Conservation (phyloP, 2,329 filamentous ascomycete species). For the Tolypocladium guangdongense region DNA sequence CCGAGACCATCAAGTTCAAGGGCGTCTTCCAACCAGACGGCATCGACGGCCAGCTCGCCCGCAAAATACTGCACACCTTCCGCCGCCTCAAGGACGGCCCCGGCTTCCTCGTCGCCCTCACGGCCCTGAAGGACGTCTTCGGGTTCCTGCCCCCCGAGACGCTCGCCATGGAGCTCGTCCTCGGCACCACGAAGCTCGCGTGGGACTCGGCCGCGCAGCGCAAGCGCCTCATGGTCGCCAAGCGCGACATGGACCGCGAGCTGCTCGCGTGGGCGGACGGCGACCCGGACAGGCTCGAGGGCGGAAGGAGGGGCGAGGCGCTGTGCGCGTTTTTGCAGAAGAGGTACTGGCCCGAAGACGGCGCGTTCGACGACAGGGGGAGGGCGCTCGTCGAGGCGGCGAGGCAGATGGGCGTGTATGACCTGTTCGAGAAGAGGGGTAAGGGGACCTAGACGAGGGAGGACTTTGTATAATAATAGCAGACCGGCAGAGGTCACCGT, state of each 20-base stretch:
- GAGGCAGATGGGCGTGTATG: constrained; percentile 32
- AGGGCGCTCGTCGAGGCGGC: constrained; percentile 21
- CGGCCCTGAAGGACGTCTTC: constrained; percentile 31
- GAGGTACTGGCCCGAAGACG: constrained; percentile 21
- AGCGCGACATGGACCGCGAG: constrained; percentile 29
- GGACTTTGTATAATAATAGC: background rate
- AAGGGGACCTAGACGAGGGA: background rate
- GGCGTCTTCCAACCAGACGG: constrained; percentile 31
- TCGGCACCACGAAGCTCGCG: constrained; percentile 32
- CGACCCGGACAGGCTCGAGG: constrained; percentile 24
- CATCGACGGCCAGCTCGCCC: constrained; percentile 35
- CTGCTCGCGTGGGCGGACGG: constrained; percentile 18
- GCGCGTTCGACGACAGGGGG: constrained; percentile 12
- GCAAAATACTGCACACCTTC: constrained; percentile 40
- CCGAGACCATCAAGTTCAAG: constrained; percentile 36
- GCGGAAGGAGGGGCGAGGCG: constrained; percentile 23
- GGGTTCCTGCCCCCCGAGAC: constrained; percentile 32
- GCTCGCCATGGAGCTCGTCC: constrained; percentile 34
- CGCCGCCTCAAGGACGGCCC: constrained; percentile 32
- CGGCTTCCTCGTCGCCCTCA: constrained; percentile 35
- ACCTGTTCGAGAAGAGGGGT: constrained; percentile 13
- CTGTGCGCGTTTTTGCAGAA: constrained; percentile 31
- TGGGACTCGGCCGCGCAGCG: constrained; percentile 30
- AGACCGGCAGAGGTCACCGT: background rate
- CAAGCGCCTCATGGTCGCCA: constrained; percentile 29